Base-by-base conservation (phyloP, 2,329 filamentous ascomycete genomes). In the Aschersonia sp. region DNA sequence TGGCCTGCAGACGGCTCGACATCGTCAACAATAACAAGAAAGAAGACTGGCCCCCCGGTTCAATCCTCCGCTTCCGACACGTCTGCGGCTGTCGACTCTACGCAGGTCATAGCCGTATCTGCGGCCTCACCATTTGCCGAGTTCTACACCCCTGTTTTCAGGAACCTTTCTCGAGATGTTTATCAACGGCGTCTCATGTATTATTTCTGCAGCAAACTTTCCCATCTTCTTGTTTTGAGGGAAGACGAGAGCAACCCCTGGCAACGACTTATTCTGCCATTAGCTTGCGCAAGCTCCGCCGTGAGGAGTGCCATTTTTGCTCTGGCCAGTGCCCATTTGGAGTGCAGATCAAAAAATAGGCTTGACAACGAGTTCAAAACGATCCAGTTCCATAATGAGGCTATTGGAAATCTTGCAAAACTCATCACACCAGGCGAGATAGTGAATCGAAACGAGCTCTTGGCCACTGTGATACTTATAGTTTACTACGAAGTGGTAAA, bases 291-390 rank as follows among this genome's bases (percentile, higher is more conserved):
- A 43, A 78, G 75, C 55, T 66, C 67, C 0, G 72, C 77, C 1
- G 73, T 95, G 4, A 84, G 85, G 61, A 87, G 92, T 58, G 87
- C 89, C 7, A 84, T 96, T 51, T 89, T 86, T 50, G 88, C 89
- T 0, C 69, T 96, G 5, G 79, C 87, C 0, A 85, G 84, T 49
- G 91, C 89, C 50, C 92, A 95, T 60, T 69, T 94, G 50, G 84
- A 91, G 53, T 87, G 77, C 45, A 65, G 75, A 30, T 75, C 74
- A 2, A 64, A 77, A 5, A 63, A 71, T 30, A 73, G 71, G 12
- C 43, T 45, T 9, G 47, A 40, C n/a, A 46, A 49, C 29, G 59
- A 64, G 28, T 75, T 81, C 54, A 74, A 72, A 54, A 78, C 77
- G 38, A 61, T 79, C 1, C 71, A 71, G 51, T 80, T 80, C 51